Base-by-base conservation (phyloP, 2,329 filamentous ascomycete species). In the Sporothrix inflata region DNA sequence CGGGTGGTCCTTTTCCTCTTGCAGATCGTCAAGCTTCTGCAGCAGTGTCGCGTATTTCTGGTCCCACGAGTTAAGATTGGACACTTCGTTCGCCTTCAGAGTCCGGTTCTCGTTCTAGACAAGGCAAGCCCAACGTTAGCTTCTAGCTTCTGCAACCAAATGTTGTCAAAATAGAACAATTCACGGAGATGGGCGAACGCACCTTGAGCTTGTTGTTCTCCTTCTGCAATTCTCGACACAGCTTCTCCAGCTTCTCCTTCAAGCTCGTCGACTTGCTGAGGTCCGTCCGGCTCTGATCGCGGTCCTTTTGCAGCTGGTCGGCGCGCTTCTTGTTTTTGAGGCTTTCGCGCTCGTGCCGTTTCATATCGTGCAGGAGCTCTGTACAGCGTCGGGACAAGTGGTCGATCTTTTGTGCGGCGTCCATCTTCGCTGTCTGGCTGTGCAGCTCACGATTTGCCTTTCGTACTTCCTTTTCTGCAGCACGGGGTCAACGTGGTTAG, bases 151-250 rank as follows among this genome's bases (percentile, higher is more conserved):
- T 24, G 16, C 66, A 11, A 8, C 2, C 7, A 40, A 19, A 19
- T 5, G 40, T 42, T 42, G 19, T 2, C 47, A 49, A 16, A 49
- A 19, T 3, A 11, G 40, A 38, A 21, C 16, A 9, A 6, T 19
- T 11, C 0, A 16, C 1, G 21, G 16, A 4, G 1, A 1, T 21
- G 8, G 4, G 16, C 19, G 7, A 14, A 24, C 74, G 4, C 34
- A 96, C 93, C 91, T 98, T 98, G 76, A 99, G 90, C 83, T 97
- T 97, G 83, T 98, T 98, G 81, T 99, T 99, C 79, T 99, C 96
- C 78, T 95, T 92, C 74, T 97, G 96, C 71, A 99, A 87, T 81
- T 99, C 96, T 72, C 96, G 87, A 78, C 94, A 98, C 42, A 99
- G 85, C 80, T 98, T 99, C 82, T 99, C 96, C 61, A 99, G 85